Evolutionary conservation across 371 early-diverging fungal genomes (phyloP).

Genomic region (Mortierella sp.): DNA sequence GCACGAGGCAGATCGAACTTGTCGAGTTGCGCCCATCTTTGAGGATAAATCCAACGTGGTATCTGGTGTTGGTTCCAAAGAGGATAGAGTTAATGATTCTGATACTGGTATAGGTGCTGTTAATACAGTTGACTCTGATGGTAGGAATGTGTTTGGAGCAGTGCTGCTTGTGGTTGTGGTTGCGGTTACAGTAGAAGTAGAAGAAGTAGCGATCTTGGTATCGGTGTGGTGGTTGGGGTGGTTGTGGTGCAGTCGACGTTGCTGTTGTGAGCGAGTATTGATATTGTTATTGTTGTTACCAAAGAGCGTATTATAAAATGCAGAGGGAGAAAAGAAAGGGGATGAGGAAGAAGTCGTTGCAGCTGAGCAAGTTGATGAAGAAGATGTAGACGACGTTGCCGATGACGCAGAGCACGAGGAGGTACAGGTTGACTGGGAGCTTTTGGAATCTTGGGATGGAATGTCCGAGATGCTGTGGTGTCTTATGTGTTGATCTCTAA

Average conservation of each 20-base stretch:
- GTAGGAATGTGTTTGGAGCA: background rate
- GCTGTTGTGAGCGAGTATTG: background rate
- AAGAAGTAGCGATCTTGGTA: background rate
- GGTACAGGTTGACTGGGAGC: constrained; percentile 15
- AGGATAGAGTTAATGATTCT: constrained; percentile 1
- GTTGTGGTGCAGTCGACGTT: background rate
- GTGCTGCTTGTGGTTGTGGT: background rate
- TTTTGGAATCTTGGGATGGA: constrained; percentile 20
- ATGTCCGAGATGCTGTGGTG: constrained; percentile 26
- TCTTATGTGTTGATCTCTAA: constrained; percentile 16
- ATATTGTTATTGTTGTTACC: constrained; percentile 9
- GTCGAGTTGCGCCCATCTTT: constrained; percentile 22
- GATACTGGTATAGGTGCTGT: background rate
- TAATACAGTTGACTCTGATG: background rate
- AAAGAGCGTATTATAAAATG: constrained; percentile 30
- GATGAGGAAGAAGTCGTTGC: constrained; percentile 11
- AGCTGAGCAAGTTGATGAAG: constrained; percentile 12
- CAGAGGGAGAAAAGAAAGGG: constrained; percentile 31
- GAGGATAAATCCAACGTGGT: background rate
- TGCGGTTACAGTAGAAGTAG: constrained; percentile 1
- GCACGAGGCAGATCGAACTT: constrained; percentile 30
- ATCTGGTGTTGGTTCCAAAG: constrained; percentile 2
- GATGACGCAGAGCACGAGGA: constrained; percentile 29
- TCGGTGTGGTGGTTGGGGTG: background rate
- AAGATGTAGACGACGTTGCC: constrained; percentile 6